phyloP scores from a whole-genome alignment of 169 alveolate genomes.

The Eimeria sp. region DNA sequence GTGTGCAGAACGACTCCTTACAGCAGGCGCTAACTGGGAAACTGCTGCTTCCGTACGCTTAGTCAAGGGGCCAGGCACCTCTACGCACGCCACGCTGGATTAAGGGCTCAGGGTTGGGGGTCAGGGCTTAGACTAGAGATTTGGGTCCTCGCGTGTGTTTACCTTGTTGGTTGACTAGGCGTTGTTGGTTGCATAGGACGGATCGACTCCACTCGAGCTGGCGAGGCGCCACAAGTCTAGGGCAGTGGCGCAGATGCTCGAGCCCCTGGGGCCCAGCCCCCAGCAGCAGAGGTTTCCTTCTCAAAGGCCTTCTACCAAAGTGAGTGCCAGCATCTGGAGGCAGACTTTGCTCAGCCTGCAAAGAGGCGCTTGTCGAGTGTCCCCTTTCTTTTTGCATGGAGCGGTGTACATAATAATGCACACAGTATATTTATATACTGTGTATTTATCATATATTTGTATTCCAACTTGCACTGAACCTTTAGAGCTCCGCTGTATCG shows the following conservation, averaged over 20 bases:
- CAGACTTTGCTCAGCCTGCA: neutral
- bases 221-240: slow-evolving; percentile 37
- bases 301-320: neutral
- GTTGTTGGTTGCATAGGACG: slow-evolving; percentile 1
- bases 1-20: slow-evolving; percentile 20
- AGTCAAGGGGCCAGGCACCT: neutral
- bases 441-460: neutral
- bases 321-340: neutral
- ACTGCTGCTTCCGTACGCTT: neutral
- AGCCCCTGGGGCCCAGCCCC: slow-evolving; percentile 43
- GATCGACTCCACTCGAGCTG: slow-evolving; percentile 50
- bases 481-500: neutral
- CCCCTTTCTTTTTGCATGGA: neutral
- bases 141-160: neutral
- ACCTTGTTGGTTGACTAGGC: neutral
- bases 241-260: slow-evolving; percentile 35
- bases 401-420: neutral
- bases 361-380: neutral
- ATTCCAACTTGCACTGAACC: neutral
- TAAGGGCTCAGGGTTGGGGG: neutral
- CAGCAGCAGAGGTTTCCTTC: neutral
- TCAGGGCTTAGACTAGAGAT: neutral
- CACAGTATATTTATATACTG: too few species aligned
- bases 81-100: neutral
- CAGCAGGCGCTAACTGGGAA: slow-evolving; percentile 48